phyloP scores from a whole-genome alignment of 2,329 filamentous ascomycete species.

The Kalaharituber pfeilii region DNA sequence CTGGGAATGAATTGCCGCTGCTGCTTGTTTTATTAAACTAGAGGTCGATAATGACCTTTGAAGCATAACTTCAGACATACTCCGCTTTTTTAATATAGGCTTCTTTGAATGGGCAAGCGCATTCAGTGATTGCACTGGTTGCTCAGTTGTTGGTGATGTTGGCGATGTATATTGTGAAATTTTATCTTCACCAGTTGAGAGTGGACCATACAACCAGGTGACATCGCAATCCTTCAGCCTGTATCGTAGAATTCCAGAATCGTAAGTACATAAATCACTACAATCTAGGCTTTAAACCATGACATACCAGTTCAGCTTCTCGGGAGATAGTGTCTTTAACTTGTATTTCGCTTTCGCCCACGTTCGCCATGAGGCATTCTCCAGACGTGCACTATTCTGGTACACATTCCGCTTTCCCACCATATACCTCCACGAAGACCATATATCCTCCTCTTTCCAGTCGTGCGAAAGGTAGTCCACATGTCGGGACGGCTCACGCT shows the following conservation, averaged over 20 bases:
- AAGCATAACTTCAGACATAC: slow-evolving; percentile 88
- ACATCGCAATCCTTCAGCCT: slow-evolving; percentile 97
- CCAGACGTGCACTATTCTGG: slow-evolving; percentile 61
- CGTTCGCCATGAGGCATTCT: slow-evolving; percentile 93
- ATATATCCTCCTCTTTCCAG: slow-evolving; percentile 91
- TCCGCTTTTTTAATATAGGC: slow-evolving; percentile 89
- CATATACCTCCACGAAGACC: slow-evolving; percentile 92
- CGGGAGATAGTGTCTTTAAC: slow-evolving; percentile 72
- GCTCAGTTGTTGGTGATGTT: slow-evolving; percentile 36
- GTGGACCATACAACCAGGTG: slow-evolving; percentile 88
- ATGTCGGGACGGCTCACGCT: slow-evolving; percentile 41
- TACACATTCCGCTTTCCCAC: slow-evolving; percentile 63
- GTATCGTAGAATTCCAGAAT: slow-evolving; percentile 9
- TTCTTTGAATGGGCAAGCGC: slow-evolving; percentile 62
- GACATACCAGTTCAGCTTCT: slow-evolving; percentile 73
- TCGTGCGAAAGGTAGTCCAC: slow-evolving; percentile 92
- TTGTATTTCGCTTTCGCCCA: slow-evolving; percentile 89
- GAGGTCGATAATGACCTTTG: slow-evolving; percentile 76
- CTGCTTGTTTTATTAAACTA: slow-evolving; percentile 75
- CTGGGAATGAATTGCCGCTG: slow-evolving; percentile 70
- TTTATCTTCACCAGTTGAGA: slow-evolving; percentile 50
- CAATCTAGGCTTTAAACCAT: not conserved
- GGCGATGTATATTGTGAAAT: slow-evolving; percentile 19
- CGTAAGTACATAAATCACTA: not conserved
- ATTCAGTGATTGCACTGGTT: slow-evolving; percentile 37